Evolutionary conservation across 352 stramenopile species (phyloP), one percentile per base, ranked within the genome.

Genomic region (Pythium myriotylum): DNA sequence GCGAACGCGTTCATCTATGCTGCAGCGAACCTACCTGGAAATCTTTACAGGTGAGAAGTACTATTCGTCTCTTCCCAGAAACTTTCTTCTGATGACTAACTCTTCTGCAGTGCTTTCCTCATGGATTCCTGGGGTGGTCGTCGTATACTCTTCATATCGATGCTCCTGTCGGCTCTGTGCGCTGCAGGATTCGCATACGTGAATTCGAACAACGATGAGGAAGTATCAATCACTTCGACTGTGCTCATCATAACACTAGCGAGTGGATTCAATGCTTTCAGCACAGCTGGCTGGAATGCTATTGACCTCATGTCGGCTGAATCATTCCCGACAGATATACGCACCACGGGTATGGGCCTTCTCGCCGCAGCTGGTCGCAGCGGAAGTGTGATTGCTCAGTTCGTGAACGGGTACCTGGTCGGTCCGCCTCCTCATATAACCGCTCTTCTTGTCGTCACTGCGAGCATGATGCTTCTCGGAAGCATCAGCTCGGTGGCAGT

Each of bases 1-100:
- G 85, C 86, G 17, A 97, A 97, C 70, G 87, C 91, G 29, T 93
- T 98, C 59, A 86, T 98, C 26, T 97, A 97, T 70, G 91, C 93
- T 12, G 74, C 80, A 14, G 85, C 88, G 8, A 97, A 96, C 59
- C 76, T 98, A 2, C 93, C 93, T 7, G 93, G 93, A 10, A 98
- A 98, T 64, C 45, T 97, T 7, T 72, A 96, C 48, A 91, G 74
- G 74, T 86, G 61, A 13, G 52, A 33, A 19, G 4, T 40, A 22
- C 17, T 17, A 3, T 59, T 17, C 35, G 35, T 41, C 9, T 37
- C n/a, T 16, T 33, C 22, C 6, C 32, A n/a, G 29, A 33, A 32
- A 24, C 20, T 23, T 47, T 17, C 0, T 29, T 56, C 8, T 37
- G 4, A 20, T 20, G 27, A 53, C 24, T 37, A 16, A 53, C 27